Base-by-base conservation (phyloP, 1,139 yeast genomes). In the Kazachstania sp. region DNA sequence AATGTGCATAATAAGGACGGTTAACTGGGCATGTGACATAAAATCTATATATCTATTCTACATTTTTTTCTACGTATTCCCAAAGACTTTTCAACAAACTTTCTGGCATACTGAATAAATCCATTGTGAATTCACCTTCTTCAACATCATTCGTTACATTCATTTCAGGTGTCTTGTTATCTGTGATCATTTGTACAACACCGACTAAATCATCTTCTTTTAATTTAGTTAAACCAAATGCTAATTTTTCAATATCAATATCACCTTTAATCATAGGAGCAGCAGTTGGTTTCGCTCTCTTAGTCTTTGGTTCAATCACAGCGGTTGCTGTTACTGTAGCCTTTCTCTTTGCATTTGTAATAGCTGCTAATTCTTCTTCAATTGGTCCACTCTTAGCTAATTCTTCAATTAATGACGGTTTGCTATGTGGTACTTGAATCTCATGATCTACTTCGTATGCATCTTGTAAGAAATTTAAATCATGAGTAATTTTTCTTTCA, bases 91-190 rank as follows among this genome's bases (percentile, higher is more conserved):
- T 86, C 67, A 94, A 77, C 64, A 92, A 74, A 41, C 86, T 81
- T 64, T 92, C 97, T 18, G 98, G 97, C 57, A 92, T 74, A 39
- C 97, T 90, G 66, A 81, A 90, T 59, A 92, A 75, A 69, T 92
- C 98, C 86, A 94, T 87, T 50, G 95, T 90, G 66, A 92, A 92
- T 70, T 94, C 98, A 45, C 98, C 98, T 61, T 88, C 94, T 54
- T 92, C 97, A 45, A 87, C 90, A 63, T 92, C 96, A 67, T 92
- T 92, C 65, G 90, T 90, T 61, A 92, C 85, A 67, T 86, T 90
- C 96, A 92, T 92, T 49, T 92, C 98, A 45, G 86, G 81, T 15
- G 98, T 88, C 66, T 86, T 80, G 69, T 92, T 92, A 66, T 92
- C 97, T 44, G 95, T 88, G 35, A 92, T 95, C 97, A 92, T 90